Evolutionary conservation across 495 filamentous ascomycete species (phyloP).

Genomic region (Aspergillus sclerotioniger): DNA sequence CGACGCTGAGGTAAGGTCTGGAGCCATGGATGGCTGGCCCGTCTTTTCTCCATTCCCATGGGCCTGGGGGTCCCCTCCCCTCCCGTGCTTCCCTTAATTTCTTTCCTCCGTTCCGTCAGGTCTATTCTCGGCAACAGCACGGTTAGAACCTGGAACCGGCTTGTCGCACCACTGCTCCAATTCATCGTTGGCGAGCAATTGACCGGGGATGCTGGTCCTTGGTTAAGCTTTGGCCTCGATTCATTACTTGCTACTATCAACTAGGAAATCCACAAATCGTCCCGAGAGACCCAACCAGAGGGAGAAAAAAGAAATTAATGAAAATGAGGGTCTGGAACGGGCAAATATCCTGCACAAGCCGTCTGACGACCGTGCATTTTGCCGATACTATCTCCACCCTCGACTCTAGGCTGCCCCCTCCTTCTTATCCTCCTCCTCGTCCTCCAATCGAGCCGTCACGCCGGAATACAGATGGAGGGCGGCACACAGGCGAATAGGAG

Average conservation of each 20-base stretch:
- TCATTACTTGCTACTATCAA: too few species aligned
- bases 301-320: not conserved
- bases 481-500: not conserved
- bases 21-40: conserved; percentile 4
- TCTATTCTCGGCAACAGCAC: too few species aligned
- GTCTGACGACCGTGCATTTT: not conserved
- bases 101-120: not conserved
- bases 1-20: conserved; percentile 10
- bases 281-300: not conserved
- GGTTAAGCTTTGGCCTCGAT: not conserved
- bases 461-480: not conserved
- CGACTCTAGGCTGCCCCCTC: too few species aligned
- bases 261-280: not conserved
- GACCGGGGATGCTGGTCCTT: not conserved
- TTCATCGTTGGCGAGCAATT: too few species aligned
- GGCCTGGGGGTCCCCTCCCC: not conserved
- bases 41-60: not conserved
- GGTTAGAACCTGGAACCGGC: too few species aligned
- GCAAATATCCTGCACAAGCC: not conserved
- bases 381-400: too few species aligned
- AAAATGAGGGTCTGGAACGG: not conserved
- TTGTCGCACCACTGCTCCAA: too few species aligned
- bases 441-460: too few species aligned
- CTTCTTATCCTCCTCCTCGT: too few species aligned
- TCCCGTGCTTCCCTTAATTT: not conserved